Conservation (phyloP, 148 eudicot species). For the Rhododendron kiyosumense region DNA sequence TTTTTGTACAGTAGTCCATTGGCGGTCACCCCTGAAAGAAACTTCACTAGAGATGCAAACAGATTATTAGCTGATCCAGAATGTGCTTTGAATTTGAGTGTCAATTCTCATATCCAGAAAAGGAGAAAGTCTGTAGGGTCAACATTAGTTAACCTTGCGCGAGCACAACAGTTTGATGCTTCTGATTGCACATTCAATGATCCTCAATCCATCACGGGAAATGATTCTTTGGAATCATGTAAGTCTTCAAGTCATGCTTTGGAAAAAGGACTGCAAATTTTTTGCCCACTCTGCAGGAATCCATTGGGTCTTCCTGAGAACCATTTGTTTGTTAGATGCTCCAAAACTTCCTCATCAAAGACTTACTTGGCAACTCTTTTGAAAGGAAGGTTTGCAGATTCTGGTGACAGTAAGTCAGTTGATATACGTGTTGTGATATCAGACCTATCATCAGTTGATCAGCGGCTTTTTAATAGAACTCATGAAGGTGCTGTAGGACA, state of each 20-base stretch:
- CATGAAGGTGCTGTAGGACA: constrained; percentile 37
- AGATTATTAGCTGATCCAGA: constrained; percentile 30
- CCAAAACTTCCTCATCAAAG: constrained; percentile 45
- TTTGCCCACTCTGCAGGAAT: constrained; percentile 59
- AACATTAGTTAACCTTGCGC: constrained; percentile 23
- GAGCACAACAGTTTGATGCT: constrained; percentile 29
- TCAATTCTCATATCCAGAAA: constrained; percentile 63
- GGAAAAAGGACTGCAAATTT: constrained; percentile 41
- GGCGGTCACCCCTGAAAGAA: constrained; percentile 53
- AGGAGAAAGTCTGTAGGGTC: constrained; percentile 46
- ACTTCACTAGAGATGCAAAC: constrained; percentile 15
- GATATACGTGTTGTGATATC: constrained; percentile 39
- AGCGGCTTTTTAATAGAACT: constrained; percentile 31
- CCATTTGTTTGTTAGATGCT: constrained; percentile 36
- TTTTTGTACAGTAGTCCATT: constrained; percentile 24
- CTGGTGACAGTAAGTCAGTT: constrained; percentile 18
- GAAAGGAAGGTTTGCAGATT: constrained; percentile 22
- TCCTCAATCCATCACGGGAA: constrained; percentile 16
- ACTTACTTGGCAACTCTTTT: constrained; percentile 40
- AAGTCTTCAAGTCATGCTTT: constrained; percentile 18
- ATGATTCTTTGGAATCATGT: constrained; percentile 11
- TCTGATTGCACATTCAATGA: constrained; percentile 14
- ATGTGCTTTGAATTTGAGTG: constrained; percentile 48
- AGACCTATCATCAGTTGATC: constrained; percentile 50
- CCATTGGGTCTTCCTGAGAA: constrained; percentile 66